Evolutionary conservation across 2,329 filamentous ascomycete species (phyloP).

Genomic region (Passalora sequoiae): DNA sequence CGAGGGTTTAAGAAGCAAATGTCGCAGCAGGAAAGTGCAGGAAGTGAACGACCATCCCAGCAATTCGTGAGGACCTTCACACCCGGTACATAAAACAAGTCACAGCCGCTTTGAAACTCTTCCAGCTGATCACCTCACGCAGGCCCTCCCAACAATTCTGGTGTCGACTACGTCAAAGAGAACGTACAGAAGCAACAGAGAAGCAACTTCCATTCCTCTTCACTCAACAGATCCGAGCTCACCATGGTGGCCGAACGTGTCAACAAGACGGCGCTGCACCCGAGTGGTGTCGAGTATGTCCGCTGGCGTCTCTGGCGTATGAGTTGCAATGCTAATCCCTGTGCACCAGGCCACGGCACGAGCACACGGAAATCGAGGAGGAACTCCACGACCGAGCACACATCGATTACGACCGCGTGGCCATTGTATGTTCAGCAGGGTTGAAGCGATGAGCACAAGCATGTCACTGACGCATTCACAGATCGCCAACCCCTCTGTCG

Average conservation of each 20-base stretch:
- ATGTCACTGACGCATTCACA: constrained; percentile 30
- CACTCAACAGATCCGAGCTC: constrained; percentile 43
- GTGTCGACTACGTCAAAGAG: constrained; percentile 52
- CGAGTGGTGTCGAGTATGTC: constrained; percentile 80
- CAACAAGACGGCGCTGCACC: constrained; percentile 91
- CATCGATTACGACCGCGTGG: constrained; percentile 98
- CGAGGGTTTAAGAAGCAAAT: constrained; percentile 1
- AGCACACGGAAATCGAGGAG: constrained; percentile 97
- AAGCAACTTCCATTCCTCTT: constrained; percentile 56
- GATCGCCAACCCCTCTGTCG: constrained; percentile 88
- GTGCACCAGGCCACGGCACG: constrained; percentile 62
- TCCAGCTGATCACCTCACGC: constrained; percentile 12
- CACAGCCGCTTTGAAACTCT: neutral
- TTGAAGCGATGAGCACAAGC: neutral
- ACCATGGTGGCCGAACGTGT: constrained; percentile 52
- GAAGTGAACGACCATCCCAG: neutral
- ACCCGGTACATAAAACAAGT: neutral
- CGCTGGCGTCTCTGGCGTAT: constrained; percentile 2
- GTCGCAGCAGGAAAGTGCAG: neutral
- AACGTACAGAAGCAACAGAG: constrained; percentile 54
- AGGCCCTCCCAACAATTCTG: constrained; percentile 40
- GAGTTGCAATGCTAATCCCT: constrained; percentile 10
- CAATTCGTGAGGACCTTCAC: neutral
- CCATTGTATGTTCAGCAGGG: constrained; percentile 66
- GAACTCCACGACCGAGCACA: constrained; percentile 95